Percentiles rank a stretch among this genome's conserved stretches.
phyloP scores from a whole-genome alignment of 305 asterid species.

The Solanum aculeatissimum region DNA sequence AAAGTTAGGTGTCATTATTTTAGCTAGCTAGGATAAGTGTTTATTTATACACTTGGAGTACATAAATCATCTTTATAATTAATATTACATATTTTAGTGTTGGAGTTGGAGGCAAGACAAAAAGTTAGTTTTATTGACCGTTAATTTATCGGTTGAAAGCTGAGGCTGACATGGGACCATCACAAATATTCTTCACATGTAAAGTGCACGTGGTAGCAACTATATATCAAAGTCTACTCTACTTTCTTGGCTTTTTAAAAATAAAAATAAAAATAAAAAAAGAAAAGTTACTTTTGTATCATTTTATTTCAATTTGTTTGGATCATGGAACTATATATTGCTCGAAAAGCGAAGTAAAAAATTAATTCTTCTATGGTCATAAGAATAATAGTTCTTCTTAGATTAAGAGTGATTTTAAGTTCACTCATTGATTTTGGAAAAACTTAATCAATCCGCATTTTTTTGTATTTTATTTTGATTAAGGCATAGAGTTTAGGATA shows the following conservation, averaged over 20 bases:
- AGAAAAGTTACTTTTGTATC: not conserved
- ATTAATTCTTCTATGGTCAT: not conserved
- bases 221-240: not conserved
- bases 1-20: not conserved
- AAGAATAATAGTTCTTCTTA: not conserved
- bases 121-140: constrained; percentile 4
- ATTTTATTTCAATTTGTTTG: not conserved
- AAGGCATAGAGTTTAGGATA: not conserved
- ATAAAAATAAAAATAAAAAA: not conserved
- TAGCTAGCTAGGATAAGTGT: no score
- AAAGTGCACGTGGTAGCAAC: constrained; percentile 2
- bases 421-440: not conserved
- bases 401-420: not conserved
- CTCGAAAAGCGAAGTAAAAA: not conserved
- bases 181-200: not conserved
- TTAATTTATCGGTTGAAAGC: not conserved
- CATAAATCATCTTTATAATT: not conserved
- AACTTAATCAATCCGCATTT: no score
- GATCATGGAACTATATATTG: not conserved
- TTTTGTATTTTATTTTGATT: not conserved
- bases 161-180: not conserved
- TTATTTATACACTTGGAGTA: not conserved
- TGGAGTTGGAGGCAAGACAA: not conserved
- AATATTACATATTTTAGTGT: not conserved
- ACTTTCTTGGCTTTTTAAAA: not conserved